Evolutionary conservation across 164 flowering plant genomes (phyloP).

Genomic region (Kingdonia uniflora): DNA sequence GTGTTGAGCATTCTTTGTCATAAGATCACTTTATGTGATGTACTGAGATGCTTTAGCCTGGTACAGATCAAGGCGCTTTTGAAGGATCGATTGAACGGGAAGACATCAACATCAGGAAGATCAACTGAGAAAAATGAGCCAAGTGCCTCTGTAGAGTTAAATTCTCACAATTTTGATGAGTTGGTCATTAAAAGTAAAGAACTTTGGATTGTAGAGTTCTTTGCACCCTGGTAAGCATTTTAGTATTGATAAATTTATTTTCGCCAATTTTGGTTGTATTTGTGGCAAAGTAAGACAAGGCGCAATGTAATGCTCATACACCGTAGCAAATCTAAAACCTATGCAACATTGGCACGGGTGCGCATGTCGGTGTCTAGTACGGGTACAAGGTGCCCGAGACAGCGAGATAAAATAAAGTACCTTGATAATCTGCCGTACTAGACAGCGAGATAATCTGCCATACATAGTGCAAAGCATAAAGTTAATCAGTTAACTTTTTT

Average conservation of each 20-base stretch:
- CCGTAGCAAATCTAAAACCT: no score
- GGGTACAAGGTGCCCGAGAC: no score
- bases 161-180: slow-evolving; percentile 78
- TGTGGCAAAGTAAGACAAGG: no score
- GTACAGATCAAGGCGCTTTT: slow-evolving; percentile 68
- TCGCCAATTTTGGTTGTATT: neutral
- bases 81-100: slow-evolving; percentile 73
- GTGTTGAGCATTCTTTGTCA: no score
- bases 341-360: no score
- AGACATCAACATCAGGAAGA: slow-evolving; percentile 40
- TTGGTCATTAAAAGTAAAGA: slow-evolving; percentile 83
- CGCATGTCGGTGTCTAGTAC: no score
- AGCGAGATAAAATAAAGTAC: no score
- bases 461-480: no score
- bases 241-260: neutral
- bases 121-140: slow-evolving; percentile 63
- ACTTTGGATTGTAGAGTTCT: slow-evolving; percentile 95
- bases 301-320: no score
- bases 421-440: no score
- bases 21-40: neutral
- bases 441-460: no score
- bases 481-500: no score
- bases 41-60: slow-evolving; percentile 6
- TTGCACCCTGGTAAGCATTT: slow-evolving; percentile 85
- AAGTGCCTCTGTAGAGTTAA: slow-evolving; percentile 70